phyloP scores from a whole-genome alignment of 768 basidiomycete species.

The Pisolithus microcarpus region DNA sequence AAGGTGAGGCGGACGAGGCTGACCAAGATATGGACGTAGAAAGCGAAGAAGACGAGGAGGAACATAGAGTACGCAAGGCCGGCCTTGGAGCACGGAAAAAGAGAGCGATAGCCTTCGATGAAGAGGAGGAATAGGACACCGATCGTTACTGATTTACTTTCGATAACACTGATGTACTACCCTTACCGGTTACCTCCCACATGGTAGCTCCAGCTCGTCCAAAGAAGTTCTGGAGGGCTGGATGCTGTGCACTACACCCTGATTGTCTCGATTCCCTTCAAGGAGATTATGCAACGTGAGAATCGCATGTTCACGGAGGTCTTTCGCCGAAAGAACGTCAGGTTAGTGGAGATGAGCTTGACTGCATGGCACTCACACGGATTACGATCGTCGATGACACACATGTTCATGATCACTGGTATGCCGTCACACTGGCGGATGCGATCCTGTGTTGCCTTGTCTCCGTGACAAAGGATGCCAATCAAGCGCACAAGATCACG shows the following conservation, averaged over 20 bases:
- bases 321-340: constrained; percentile 22
- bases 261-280: constrained; percentile 70
- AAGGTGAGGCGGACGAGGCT: constrained; percentile 29
- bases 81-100: constrained; percentile 50
- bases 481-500: constrained; percentile 84
- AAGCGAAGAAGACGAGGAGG: constrained; percentile 66
- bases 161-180: constrained; percentile 23
- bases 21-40: constrained; percentile 63
- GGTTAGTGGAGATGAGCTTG: background rate
- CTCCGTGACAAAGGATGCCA: constrained; percentile 66
- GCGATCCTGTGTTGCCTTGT: constrained; percentile 65
- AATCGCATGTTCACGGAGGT: constrained; percentile 87
- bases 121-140: constrained; percentile 49
- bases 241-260: constrained; percentile 68
- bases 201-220: constrained; percentile 50
- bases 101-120: constrained; percentile 46
- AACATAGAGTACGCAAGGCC: constrained; percentile 54
- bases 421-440: constrained; percentile 68
- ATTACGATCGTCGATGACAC: constrained; percentile 85
- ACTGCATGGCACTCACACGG: constrained; percentile 59
- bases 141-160: constrained; percentile 10
- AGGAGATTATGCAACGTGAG: constrained; percentile 77
- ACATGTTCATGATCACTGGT: constrained; percentile 77
- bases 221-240: constrained; percentile 51
- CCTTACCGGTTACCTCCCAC: constrained; percentile 11